phyloP scores from a whole-genome alignment of 2,329 filamentous ascomycete species.

The Fusarium acutatum region DNA sequence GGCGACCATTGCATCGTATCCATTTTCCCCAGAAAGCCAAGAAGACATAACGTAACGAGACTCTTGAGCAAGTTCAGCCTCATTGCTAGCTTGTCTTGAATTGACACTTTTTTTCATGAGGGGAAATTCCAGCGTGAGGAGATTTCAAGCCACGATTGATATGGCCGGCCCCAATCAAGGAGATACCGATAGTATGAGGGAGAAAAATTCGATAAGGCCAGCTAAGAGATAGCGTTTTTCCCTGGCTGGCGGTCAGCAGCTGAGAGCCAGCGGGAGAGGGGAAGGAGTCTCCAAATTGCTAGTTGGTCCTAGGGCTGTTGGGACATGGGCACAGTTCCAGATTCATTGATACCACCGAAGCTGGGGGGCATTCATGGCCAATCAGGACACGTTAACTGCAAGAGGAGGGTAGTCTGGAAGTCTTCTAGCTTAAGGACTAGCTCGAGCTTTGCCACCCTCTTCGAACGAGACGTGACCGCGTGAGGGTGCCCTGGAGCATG shows the following conservation, averaged over 20 bases:
- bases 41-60: conserved; percentile 3
- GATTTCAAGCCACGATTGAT: conserved; percentile 16
- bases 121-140: conserved; percentile 26
- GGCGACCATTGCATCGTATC: conserved; percentile 10
- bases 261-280: conserved; percentile 8
- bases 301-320: neutral
- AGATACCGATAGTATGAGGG: conserved; percentile 26
- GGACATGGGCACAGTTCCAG: conserved; percentile 4
- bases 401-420: conserved; percentile 36
- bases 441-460: conserved; percentile 1
- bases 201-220: neutral
- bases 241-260: conserved; percentile 8
- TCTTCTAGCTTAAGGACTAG: conserved; percentile 33
- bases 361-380: conserved; percentile 12
- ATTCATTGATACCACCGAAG: conserved; percentile 13
- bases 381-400: conserved; percentile 5
- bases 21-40: conserved; percentile 37
- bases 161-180: conserved; percentile 34
- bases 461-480: neutral
- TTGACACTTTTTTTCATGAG: conserved; percentile 1
- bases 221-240: conserved; percentile 15
- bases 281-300: conserved; percentile 24
- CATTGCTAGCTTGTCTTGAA: conserved; percentile 3
- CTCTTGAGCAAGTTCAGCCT: conserved; percentile 16
- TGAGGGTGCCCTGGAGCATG: conserved; percentile 7